Base-by-base conservation (phyloP, 768 basidiomycete species). In the Calocybe cyanea region DNA sequence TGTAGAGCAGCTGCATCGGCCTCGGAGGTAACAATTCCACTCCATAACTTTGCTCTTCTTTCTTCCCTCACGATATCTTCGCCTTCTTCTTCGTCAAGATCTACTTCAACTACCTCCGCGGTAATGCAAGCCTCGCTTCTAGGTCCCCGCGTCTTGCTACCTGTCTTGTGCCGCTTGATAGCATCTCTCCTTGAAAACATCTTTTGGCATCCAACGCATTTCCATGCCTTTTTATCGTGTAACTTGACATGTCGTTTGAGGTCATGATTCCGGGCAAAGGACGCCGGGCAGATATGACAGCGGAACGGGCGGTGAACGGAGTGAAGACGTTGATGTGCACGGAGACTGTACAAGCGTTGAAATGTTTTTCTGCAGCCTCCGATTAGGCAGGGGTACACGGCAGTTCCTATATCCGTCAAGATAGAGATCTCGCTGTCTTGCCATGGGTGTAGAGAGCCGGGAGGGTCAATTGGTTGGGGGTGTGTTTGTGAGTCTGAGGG, bases 241-340 rank as follows among this genome's bases (percentile, higher is more conserved):
- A 85, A 65, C 55, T 78, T 80, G 39, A 76, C 58, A 61, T 90
- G 87, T n/a, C 87, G 77, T 64, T 86, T 88, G 38, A 88, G 71
- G 60, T 89, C 87, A 52, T 89, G 87, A 50, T 84, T 86, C 38
- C 87, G 77, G 3, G 81, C 79, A 62, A 90, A 90, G 13, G 84
- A 83, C 4, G 85, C 85, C 5, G 87, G 81, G 48, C 87, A 90
- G 3, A 65, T 60, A 1, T 58, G 64, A 53, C 87, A 88, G 13
- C 77, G 74, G 61, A 74, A 84, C 0, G 86, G 85, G 7, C 85
- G 78, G 52, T 83, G 77, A 0, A 69, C 59, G 3, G 83, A 70
- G 54, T 89, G 87, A 23, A 77, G 62, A 31, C 79, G 80, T 55
- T 86, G 80, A 62, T 91, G 88, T 2, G 78, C 74, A 4, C 87